These are phyloP conservation scores for Boletellus ananiceps DNA, from an alignment of 768 basidiomycete genomes.

Conservation along the genomic window DNA sequence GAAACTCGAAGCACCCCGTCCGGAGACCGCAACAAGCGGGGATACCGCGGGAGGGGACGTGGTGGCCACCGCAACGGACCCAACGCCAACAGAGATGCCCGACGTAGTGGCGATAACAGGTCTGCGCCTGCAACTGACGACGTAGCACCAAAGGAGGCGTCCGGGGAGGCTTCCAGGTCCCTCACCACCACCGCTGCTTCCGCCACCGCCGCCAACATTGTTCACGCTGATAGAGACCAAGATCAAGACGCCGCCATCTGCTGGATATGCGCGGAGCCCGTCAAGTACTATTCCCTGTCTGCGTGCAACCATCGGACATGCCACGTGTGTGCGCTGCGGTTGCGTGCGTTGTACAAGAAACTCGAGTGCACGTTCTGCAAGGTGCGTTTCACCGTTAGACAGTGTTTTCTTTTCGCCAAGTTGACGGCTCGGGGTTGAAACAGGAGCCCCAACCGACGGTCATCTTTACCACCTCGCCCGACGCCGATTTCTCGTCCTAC, in stretches of 20 bases:
- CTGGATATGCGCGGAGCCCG: constrained; percentile 93
- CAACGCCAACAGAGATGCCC: constrained; percentile 5
- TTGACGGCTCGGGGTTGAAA: background rate
- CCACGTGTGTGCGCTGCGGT: constrained; percentile 85
- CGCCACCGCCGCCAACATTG: background rate
- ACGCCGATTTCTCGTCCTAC: constrained; percentile 58
- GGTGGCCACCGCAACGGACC: constrained; percentile 5
- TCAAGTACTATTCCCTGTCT: constrained; percentile 85
- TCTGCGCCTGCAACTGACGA: background rate
- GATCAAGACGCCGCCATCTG: constrained; percentile 49
- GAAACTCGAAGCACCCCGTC: constrained; percentile 5
- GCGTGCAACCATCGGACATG: constrained; percentile 94
- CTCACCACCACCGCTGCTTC: background rate
- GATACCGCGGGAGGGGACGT: constrained; percentile 19
- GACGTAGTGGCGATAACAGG: constrained; percentile 4
- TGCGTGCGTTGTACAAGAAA: constrained; percentile 92
- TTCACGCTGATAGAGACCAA: constrained; percentile 5
- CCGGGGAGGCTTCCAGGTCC: background rate
- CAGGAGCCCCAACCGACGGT: constrained; percentile 70
- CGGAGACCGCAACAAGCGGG: constrained; percentile 11
- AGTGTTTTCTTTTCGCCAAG: too few relatives aligned
- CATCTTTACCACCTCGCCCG: constrained; percentile 69
- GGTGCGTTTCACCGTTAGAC: constrained; percentile 36
- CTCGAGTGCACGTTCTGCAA: constrained; percentile 95
- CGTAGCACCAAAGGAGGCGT: background rate